Base-by-base conservation (phyloP, 2,329 filamentous ascomycete genomes). In the Aspergillus sp. region DNA sequence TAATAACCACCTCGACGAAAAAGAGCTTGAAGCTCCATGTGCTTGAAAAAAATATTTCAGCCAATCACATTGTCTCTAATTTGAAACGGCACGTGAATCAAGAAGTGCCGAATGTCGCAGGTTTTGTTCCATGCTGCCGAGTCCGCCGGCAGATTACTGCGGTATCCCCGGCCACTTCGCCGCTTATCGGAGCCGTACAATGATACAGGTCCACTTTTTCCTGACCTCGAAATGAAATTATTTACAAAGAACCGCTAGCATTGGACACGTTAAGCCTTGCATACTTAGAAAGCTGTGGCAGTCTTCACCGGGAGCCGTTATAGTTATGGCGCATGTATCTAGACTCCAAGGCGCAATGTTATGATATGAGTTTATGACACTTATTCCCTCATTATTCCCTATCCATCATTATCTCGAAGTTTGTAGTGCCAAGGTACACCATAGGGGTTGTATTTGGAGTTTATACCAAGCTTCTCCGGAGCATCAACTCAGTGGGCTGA, bases 91-190 rank as follows among this genome's bases (percentile, higher is more conserved):
- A 66, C 61, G 57, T 66, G 64, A 64, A 62, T 56, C 53, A 60
- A 58, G 51, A 48, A 44, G 56, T 60, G 68, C 71, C 71, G 71
- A 71, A 65, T 62, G 50, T 62, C 70, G 70, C 65, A 64, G 62
- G 57, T 48, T 38, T 42, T 58, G 42, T 53, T 57, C 38, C 45
- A 36, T n/a, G 26, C 22, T 41, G 26, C 61, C 61, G 58, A 61
- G 48, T 58, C 53, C 60, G 59, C 56, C 60, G 63, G 43, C 63
- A 64, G 67, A 66, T 69, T 66, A 64, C 62, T 67, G 60, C 69
- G 70, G 67, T 59, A 49, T 58, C 50, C 50, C 43, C 53, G 36
- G 43, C 59, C 36, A 67, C 65, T 45, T 56, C 39, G 68, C 71
- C 71, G 70, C 51, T 66, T 59, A 50, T 68, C 71, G 71, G 69